phyloP scores from a whole-genome alignment of 2,329 filamentous ascomycete genomes.

The Xylariaceae sp. region DNA sequence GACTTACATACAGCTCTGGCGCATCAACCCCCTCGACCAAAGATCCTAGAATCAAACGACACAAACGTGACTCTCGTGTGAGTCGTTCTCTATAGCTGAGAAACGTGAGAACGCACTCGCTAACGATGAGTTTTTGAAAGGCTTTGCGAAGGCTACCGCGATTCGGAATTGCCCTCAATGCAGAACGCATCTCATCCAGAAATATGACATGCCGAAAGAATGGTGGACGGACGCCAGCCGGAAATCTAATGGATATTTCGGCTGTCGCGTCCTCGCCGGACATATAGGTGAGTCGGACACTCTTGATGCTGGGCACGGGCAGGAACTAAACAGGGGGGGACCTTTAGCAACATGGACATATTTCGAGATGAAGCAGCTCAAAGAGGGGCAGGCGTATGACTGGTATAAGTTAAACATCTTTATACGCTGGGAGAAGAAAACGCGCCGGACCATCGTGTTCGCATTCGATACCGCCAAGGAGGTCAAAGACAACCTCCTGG shows the following conservation, averaged over 20 bases:
- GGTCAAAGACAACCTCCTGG: slow-evolving; percentile 8
- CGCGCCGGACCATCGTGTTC: slow-evolving; percentile 28
- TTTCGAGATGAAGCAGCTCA: slow-evolving; percentile 31
- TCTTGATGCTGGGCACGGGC: too few species aligned
- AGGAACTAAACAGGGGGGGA: not conserved
- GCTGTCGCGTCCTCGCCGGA: slow-evolving; percentile 25
- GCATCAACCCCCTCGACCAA: not conserved
- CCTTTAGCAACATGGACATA: slow-evolving; percentile 32
- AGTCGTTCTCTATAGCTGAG: not conserved
- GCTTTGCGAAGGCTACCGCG: slow-evolving; percentile 30
- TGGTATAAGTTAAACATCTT: slow-evolving; percentile 37
- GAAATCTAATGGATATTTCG: slow-evolving; percentile 39
- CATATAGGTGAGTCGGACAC: slow-evolving; percentile 1
- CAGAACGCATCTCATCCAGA: slow-evolving; percentile 20
- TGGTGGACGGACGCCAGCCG: slow-evolving; percentile 36
- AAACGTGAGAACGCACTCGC: not conserved
- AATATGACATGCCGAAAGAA: slow-evolving; percentile 29
- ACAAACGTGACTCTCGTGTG: slow-evolving; percentile 10
- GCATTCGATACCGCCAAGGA: slow-evolving; percentile 28
- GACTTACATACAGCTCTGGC: not conserved
- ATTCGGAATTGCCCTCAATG: slow-evolving; percentile 31
- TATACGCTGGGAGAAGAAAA: slow-evolving; percentile 23
- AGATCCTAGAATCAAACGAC: not conserved
- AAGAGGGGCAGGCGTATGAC: slow-evolving; percentile 21
- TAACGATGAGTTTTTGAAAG: slow-evolving; percentile 22